These are phyloP conservation scores for Bassia scoparia DNA, from an alignment of 148 eudicot genomes.

Conservation along the genomic window DNA sequence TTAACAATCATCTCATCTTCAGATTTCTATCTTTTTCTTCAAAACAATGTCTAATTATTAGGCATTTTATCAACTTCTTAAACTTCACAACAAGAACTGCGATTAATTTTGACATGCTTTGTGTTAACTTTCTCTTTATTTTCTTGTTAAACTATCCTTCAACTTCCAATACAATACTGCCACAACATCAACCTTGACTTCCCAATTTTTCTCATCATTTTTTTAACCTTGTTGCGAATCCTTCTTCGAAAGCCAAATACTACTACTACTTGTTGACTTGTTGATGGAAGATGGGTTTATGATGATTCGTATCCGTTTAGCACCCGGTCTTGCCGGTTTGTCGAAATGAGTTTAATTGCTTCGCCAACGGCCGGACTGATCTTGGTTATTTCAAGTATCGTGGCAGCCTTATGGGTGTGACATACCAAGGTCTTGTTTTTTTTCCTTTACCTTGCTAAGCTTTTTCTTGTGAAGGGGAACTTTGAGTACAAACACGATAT, in stretches of 20 bases:
- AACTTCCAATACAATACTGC: conserved; percentile 14
- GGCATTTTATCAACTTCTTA: conserved; percentile 5
- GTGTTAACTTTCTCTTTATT: conserved; percentile 30
- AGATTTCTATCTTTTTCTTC: background rate
- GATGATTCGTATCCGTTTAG: conserved; percentile 42
- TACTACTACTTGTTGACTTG: conserved; percentile 49
- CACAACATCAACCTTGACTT: conserved; percentile 4
- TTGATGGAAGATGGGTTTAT: conserved; percentile 54
- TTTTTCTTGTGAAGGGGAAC: too few species aligned
- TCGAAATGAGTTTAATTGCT: conserved; percentile 53
- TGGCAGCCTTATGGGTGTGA: conserved; percentile 55
- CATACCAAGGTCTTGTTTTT: conserved; percentile 37
- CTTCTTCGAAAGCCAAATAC: background rate
- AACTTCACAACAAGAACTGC: conserved; percentile 19
- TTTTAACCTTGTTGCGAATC: background rate
- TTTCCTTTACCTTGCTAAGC: background rate
- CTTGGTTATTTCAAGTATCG: conserved; percentile 37
- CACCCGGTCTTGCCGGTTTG: conserved; percentile 53
- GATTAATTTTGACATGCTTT: conserved; percentile 17
- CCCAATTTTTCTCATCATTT: conserved; percentile 5
- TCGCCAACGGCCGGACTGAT: conserved; percentile 53
- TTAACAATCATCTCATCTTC: background rate
- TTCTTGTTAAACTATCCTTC: conserved; percentile 20
- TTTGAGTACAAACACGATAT: too few species aligned
- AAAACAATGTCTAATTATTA: conserved; percentile 17